Percentiles rank a stretch among this genome's conserved stretches.
These are phyloP conservation scores for Graphilbum sp. DNA, from an alignment of 2,329 filamentous ascomycete species.

Conservation along the genomic window DNA sequence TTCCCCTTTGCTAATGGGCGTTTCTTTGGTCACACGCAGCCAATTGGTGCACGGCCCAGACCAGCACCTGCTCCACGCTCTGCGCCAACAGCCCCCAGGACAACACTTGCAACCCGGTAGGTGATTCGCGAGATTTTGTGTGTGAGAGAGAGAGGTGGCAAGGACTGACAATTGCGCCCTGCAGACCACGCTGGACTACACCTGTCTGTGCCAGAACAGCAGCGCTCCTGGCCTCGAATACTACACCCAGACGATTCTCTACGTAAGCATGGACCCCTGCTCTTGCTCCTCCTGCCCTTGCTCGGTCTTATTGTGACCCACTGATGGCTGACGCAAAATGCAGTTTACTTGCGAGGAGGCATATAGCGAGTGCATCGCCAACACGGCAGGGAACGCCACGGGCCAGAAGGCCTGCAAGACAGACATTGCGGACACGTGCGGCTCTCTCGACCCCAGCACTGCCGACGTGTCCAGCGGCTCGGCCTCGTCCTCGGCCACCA, in stretches of 20 bases:
- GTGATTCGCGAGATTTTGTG: no score
- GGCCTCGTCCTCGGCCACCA: conserved; percentile 8
- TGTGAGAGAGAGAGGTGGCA: no score
- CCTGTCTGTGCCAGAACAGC: conserved; percentile 33
- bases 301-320: no score
- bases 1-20: no score
- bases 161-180: neutral
- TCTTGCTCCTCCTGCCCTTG: no score
- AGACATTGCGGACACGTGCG: conserved; percentile 31
- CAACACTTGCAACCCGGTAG: conserved; percentile 32
- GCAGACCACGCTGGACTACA: conserved; percentile 27
- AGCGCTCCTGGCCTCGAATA: conserved; percentile 33
- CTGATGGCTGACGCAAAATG: no score
- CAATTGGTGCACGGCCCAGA: conserved; percentile 34
- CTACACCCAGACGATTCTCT: conserved; percentile 35
- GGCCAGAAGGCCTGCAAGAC: conserved; percentile 31
- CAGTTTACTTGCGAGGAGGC: conserved; percentile 35
- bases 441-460: conserved; percentile 23
- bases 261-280: no score
- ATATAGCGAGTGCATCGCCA: conserved; percentile 28
- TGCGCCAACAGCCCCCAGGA: conserved; percentile 21
- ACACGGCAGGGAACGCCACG: conserved; percentile 22
- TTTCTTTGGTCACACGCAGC: no score
- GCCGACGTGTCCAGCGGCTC: conserved; percentile 12
- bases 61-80: conserved; percentile 31